phyloP scores from a whole-genome alignment of 192 early-diverging fungal species.

The Rhizoclosmatium sp. region DNA sequence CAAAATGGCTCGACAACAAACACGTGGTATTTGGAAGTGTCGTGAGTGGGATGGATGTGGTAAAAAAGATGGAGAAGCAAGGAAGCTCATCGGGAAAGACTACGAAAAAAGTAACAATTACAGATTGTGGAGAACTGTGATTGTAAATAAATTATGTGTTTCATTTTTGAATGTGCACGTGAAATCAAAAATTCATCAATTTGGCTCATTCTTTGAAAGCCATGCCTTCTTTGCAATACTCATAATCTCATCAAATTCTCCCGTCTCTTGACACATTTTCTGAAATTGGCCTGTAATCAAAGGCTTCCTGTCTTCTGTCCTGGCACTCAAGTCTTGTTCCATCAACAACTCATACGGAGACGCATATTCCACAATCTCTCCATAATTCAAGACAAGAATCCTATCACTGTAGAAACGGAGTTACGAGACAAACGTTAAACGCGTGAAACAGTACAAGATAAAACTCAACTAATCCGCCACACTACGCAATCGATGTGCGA shows the following conservation, averaged over 20 bases:
- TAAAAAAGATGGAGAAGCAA: constrained; percentile 66
- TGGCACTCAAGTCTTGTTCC: neutral
- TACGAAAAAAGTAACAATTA: constrained; percentile 63
- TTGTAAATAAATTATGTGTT: neutral
- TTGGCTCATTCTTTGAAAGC: neutral
- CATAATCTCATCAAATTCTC: constrained; percentile 47
- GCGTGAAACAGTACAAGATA: neutral
- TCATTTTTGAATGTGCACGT: neutral
- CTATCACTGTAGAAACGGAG: constrained; percentile 54
- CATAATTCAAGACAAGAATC: constrained; percentile 80
- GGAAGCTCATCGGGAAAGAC: constrained; percentile 64
- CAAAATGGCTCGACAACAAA: constrained; percentile 87
- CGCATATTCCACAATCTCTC: constrained; percentile 69
- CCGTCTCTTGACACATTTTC: constrained; percentile 51
- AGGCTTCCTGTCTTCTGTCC: neutral
- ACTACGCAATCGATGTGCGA: constrained; percentile 79
- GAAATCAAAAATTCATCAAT: neutral
- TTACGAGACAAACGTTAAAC: neutral
- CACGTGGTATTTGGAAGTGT: constrained; percentile 76
- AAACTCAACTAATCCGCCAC: constrained; percentile 35
- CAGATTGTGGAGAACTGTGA: constrained; percentile 62
- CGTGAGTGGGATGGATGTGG: constrained; percentile 68
- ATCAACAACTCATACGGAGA: constrained; percentile 65
- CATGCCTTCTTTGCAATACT: constrained; percentile 18
- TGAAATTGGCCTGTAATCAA: constrained; percentile 40